phyloP scores from a whole-genome alignment of 2,329 filamentous ascomycete species.

The Clonostachys rosea region DNA sequence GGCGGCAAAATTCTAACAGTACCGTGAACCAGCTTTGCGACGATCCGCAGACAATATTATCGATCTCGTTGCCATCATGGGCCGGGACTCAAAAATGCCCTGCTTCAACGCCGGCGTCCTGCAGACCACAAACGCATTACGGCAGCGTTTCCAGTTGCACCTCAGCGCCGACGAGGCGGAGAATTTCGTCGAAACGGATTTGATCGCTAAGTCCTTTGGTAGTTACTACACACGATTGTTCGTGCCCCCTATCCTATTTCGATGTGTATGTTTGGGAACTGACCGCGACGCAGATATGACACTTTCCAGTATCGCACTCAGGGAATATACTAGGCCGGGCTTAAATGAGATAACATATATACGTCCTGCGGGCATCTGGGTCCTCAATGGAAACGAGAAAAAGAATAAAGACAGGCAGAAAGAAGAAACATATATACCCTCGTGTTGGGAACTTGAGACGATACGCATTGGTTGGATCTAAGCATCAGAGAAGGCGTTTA shows the following conservation, averaged over 20 bases:
- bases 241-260: constrained; percentile 23
- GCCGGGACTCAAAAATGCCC: constrained; percentile 76
- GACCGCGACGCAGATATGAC: constrained; percentile 51
- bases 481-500: background rate
- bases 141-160: constrained; percentile 76
- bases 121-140: constrained; percentile 63
- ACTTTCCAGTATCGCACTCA: constrained; percentile 79
- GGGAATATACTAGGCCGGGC: constrained; percentile 61
- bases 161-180: constrained; percentile 79
- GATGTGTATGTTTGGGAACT: constrained; percentile 6
- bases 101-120: constrained; percentile 73
- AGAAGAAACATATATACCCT: too few species aligned
- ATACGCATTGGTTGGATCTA: too few species aligned
- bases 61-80: constrained; percentile 81
- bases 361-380: too few species aligned
- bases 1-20: constrained; percentile 7
- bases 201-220: constrained; percentile 76
- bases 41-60: constrained; percentile 77
- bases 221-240: constrained; percentile 85
- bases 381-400: too few species aligned
- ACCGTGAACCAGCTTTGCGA: constrained; percentile 51
- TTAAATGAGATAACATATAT: too few species aligned
- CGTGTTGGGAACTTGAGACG: too few species aligned
- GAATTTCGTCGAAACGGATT: constrained; percentile 73
- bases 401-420: too few species aligned